Conservation (phyloP, 140 eudicot species). For the Erigeron philadelphicus region DNA sequence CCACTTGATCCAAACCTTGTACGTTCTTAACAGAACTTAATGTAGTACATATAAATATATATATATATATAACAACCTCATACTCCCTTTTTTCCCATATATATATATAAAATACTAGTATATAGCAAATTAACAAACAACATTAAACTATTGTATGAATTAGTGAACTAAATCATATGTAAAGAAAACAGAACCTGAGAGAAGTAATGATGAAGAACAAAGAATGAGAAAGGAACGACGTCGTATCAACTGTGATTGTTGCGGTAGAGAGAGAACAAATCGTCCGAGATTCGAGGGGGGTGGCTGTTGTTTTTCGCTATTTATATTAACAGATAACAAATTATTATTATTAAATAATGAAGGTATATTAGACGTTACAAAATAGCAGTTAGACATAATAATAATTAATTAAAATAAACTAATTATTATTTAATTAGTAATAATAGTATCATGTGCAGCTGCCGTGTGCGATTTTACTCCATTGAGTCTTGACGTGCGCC, state of each 20-base stretch:
- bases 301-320: slow-evolving; percentile 15
- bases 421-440: no score
- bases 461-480: no score
- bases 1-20: no score
- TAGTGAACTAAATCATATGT: not conserved
- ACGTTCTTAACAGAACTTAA: no score
- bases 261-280: slow-evolving; percentile 13
- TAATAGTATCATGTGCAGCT: no score
- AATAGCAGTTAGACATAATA: slow-evolving; percentile 12
- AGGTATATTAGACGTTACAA: slow-evolving; percentile 8
- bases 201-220: slow-evolving; percentile 28
- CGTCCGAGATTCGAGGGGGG: slow-evolving; percentile 20
- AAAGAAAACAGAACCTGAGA: slow-evolving; percentile 14
- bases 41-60: no score
- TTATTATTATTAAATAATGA: not conserved
- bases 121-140: not conserved
- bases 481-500: slow-evolving; percentile 20
- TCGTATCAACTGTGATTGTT: slow-evolving; percentile 14
- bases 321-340: not conserved
- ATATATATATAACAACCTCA: no score
- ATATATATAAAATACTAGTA: not conserved
- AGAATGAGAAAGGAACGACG: slow-evolving; percentile 35
- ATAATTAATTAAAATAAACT: not conserved
- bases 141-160: not conserved
- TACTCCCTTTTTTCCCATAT: no score